These are phyloP conservation scores for Kodamaea ohmeri DNA, from an alignment of 1,139 yeast species.

Conservation along the genomic window DNA sequence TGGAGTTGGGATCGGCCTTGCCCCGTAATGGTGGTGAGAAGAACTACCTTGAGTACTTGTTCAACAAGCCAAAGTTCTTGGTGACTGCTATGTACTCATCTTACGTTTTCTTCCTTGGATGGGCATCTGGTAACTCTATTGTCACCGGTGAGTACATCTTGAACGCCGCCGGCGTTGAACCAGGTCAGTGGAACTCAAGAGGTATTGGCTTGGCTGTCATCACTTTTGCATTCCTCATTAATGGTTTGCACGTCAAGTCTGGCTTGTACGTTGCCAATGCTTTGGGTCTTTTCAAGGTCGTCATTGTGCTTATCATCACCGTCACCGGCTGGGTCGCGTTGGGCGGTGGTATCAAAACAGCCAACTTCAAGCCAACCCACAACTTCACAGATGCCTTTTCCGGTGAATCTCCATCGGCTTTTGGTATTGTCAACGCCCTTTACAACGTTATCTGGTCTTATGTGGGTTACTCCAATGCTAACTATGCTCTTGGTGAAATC, in stretches of 20 bases:
- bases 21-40: conserved; percentile 90
- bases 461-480: conserved; percentile 72
- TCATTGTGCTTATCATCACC: conserved; percentile 62
- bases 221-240: conserved; percentile 66
- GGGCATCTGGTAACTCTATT: conserved; percentile 77
- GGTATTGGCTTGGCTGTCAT: conserved; percentile 74
- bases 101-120: conserved; percentile 73
- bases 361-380: conserved; percentile 49
- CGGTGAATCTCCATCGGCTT: conserved; percentile 63
- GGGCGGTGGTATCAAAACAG: conserved; percentile 61
- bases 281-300: conserved; percentile 70
- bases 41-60: conserved; percentile 74
- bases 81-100: conserved; percentile 74
- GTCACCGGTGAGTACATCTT: conserved; percentile 52
- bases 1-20: conserved; percentile 82
- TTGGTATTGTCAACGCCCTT: conserved; percentile 73
- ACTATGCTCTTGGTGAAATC: conserved; percentile 79
- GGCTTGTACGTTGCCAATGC: conserved; percentile 69
- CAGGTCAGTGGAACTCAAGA: conserved; percentile 72
- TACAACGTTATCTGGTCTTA: conserved; percentile 83
- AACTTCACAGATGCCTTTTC: conserved; percentile 61
- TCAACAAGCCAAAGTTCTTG: conserved; percentile 63
- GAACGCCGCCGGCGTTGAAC: conserved; percentile 68
- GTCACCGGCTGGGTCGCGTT: conserved; percentile 82
- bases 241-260: conserved; percentile 57